These are phyloP conservation scores for Rhodamnia argentea DNA, from an alignment of 345 rosid species.

Conservation along the genomic window DNA sequence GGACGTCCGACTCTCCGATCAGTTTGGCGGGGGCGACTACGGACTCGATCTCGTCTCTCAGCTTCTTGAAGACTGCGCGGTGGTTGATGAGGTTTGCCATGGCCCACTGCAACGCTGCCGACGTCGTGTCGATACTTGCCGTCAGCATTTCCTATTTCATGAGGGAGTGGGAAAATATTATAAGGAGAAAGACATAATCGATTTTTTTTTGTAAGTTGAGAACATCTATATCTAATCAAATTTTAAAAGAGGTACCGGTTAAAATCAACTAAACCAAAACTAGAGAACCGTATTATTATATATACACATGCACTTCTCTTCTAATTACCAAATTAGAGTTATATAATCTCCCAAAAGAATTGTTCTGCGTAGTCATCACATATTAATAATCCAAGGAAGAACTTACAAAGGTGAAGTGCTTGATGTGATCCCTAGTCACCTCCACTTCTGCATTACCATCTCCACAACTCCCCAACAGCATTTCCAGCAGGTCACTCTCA, in stretches of 20 bases:
- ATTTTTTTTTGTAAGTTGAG: neutral
- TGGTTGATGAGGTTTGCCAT: constrained; percentile 40
- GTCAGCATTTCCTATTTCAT: constrained; percentile 21
- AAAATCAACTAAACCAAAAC: neutral
- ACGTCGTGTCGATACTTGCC: constrained; percentile 38
- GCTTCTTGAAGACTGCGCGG: constrained; percentile 17
- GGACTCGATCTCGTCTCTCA: constrained; percentile 25
- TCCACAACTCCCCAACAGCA: constrained; percentile 18
- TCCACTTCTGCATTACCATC: constrained; percentile 20
- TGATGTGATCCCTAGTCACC: constrained; percentile 19
- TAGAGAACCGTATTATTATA: neutral
- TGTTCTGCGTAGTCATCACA: neutral
- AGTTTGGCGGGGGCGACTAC: constrained; percentile 16
- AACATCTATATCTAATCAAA: neutral
- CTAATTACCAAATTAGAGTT: neutral
- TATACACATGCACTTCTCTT: neutral
- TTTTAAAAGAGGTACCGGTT: neutral
- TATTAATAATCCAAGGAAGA: neutral
- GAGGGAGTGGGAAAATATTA: neutral
- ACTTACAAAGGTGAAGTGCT: constrained; percentile 23
- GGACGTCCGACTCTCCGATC: constrained; percentile 32
- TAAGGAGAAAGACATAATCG: neutral
- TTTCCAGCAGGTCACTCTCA: constrained; percentile 19
- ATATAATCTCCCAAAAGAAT: neutral
- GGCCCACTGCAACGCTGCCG: constrained; percentile 44